These are phyloP conservation scores for Podila epicladia DNA, from an alignment of 192 early-diverging fungal genomes.

Conservation along the genomic window DNA sequence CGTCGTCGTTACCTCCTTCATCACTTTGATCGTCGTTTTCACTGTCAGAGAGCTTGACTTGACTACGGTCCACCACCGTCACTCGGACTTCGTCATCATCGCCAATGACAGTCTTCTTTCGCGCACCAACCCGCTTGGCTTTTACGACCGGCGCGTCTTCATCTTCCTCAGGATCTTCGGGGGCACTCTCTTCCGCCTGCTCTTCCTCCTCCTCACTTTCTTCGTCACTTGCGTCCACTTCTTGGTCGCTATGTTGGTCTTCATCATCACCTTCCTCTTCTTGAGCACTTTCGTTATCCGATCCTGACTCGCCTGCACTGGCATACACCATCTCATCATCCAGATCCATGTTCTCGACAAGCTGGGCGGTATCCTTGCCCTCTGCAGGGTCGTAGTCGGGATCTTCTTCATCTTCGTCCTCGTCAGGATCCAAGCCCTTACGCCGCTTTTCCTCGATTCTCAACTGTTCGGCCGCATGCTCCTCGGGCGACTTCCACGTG, in stretches of 20 bases:
- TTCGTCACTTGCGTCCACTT: neutral
- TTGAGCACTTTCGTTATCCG: neutral
- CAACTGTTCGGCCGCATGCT: conserved; percentile 31
- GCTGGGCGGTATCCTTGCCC: neutral
- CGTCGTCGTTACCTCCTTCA: conserved; percentile 6
- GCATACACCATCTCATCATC: conserved; percentile 6
- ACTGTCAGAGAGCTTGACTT: conserved; percentile 2
- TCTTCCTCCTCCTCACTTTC: conserved; percentile 1
- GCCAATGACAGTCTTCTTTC: neutral
- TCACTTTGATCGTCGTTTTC: neutral
- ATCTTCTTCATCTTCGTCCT: conserved; percentile 10
- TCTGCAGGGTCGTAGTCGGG: neutral
- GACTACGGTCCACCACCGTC: conserved; percentile 21
- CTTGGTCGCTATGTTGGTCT: too few species aligned
- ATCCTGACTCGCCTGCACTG: conserved; percentile 3
- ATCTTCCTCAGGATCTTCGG: conserved; percentile 7
- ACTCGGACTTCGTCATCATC: conserved; percentile 17
- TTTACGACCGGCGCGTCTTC: conserved; percentile 16
- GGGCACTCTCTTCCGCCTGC: neutral
- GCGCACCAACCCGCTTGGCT: neutral
- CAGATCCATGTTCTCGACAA: neutral
- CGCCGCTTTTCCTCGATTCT: conserved; percentile 14
- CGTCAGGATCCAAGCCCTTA: conserved; percentile 18
- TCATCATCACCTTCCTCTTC: conserved; percentile 10
- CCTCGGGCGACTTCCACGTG: conserved; percentile 27